These are phyloP conservation scores for Pistacia vera DNA, from an alignment of 345 rosid genomes.

Conservation along the genomic window DNA sequence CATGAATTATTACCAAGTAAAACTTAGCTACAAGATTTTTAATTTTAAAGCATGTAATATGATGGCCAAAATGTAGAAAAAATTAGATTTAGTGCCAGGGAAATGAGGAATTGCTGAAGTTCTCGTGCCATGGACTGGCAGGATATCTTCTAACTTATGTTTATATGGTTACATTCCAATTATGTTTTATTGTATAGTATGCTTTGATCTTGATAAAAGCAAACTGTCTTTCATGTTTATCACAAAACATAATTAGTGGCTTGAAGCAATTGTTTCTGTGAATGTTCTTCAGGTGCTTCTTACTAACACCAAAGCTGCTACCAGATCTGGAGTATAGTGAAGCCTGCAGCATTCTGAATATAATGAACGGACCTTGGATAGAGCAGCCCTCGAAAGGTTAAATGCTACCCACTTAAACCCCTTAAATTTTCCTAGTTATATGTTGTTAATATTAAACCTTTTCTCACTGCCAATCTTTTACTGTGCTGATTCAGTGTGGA, in stretches of 20 bases:
- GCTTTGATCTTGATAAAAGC: not conserved
- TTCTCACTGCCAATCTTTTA: not conserved
- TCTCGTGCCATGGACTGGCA: not conserved
- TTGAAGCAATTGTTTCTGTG: not conserved
- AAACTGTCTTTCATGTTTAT: not conserved
- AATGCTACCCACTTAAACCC: not conserved
- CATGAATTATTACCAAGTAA: too few relatives aligned
- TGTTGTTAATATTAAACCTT: not conserved
- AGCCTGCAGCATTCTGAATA: slow-evolving; percentile 87
- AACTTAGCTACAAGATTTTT: too few relatives aligned
- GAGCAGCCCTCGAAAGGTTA: slow-evolving; percentile 77
- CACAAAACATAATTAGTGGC: not conserved
- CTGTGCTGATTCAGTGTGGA: slow-evolving; percentile 57
- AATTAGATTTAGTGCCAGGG: too few relatives aligned
- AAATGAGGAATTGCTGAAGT: too few relatives aligned
- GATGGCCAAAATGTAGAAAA: too few relatives aligned
- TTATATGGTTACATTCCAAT: too few relatives aligned
- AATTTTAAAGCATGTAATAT: too few relatives aligned
- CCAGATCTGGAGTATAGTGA: slow-evolving; percentile 87
- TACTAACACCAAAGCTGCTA: slow-evolving; percentile 87
- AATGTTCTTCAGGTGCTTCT: slow-evolving; percentile 65
- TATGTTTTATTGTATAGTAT: too few relatives aligned
- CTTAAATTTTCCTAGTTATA: too few relatives aligned
- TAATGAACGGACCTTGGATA: slow-evolving; percentile 98
- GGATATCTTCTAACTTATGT: not conserved